These are phyloP conservation scores for Colletotrichum sp. DNA, from an alignment of 2,329 filamentous ascomycete genomes.

Conservation along the genomic window DNA sequence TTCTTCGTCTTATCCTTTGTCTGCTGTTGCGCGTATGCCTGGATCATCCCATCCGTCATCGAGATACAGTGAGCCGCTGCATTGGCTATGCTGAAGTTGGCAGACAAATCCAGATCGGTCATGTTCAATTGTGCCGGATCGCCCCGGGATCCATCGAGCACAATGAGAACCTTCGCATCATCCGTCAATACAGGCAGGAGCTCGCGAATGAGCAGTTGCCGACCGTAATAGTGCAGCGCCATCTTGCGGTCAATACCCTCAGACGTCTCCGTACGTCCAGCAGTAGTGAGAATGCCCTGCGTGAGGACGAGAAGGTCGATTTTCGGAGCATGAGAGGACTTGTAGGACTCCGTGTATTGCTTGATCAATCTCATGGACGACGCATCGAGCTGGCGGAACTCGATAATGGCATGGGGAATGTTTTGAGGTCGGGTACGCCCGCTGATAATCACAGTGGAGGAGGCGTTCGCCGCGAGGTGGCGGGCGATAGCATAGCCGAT, in stretches of 20 bases:
- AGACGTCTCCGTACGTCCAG: slow-evolving; percentile 41
- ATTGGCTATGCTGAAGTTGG: slow-evolving; percentile 33
- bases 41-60: slow-evolving; percentile 45
- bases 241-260: slow-evolving; percentile 52
- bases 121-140: slow-evolving; percentile 37
- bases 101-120: slow-evolving; percentile 45
- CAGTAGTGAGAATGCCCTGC: slow-evolving; percentile 40
- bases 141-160: slow-evolving; percentile 37
- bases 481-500: slow-evolving; percentile 41
- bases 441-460: slow-evolving; percentile 35
- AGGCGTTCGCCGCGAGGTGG: slow-evolving; percentile 28
- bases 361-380: slow-evolving; percentile 39
- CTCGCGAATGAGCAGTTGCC: slow-evolving; percentile 46
- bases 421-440: slow-evolving; percentile 33
- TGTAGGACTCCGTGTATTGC: slow-evolving; percentile 33
- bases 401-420: slow-evolving; percentile 35
- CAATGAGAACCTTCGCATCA: slow-evolving; percentile 43
- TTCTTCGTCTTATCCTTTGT: slow-evolving; percentile 16
- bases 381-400: slow-evolving; percentile 36
- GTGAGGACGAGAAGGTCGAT: slow-evolving; percentile 44
- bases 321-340: slow-evolving; percentile 26
- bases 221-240: slow-evolving; percentile 51
- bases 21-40: slow-evolving; percentile 31
- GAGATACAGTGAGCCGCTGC: slow-evolving; percentile 40
- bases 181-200: slow-evolving; percentile 40